Evolutionary conservation across 345 rosid species (phyloP).

Genomic region (Populus davidiana): DNA sequence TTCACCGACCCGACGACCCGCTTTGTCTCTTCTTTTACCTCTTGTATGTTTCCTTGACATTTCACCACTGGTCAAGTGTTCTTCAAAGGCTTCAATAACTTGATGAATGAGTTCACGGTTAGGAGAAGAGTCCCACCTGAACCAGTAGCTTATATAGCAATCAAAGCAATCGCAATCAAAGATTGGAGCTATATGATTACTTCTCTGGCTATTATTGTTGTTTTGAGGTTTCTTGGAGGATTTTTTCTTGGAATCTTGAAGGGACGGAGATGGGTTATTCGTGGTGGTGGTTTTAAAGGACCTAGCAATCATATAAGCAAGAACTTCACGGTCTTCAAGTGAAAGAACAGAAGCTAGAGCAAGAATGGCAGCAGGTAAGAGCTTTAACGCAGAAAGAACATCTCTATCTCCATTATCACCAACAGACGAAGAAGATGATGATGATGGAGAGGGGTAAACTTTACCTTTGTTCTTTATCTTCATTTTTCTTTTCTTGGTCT

Average conservation of each 20-base stretch:
- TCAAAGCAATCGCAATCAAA: constrained; percentile 83
- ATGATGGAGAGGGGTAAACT: constrained; percentile 67
- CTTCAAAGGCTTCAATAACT: constrained; percentile 83
- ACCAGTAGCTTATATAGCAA: constrained; percentile 87
- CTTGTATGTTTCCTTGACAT: constrained; percentile 37
- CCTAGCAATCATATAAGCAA: constrained; percentile 79
- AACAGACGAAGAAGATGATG: constrained; percentile 12
- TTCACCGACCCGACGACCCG: constrained; percentile 25
- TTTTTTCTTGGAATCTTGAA: constrained; percentile 31
- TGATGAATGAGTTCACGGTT: constrained; percentile 79
- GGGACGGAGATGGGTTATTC: constrained; percentile 9
- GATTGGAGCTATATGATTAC: constrained; percentile 39
- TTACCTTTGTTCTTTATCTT: constrained; percentile 86
- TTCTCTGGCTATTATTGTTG: neutral
- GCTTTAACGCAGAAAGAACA: constrained; percentile 49
- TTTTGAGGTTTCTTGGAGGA: constrained; percentile 29
- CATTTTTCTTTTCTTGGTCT: constrained; percentile 26
- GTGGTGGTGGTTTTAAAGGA: constrained; percentile 48
- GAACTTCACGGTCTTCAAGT: constrained; percentile 69
- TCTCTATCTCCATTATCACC: constrained; percentile 6
- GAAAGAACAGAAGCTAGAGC: constrained; percentile 66
- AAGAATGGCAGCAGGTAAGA: constrained; percentile 71
- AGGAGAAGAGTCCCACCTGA: constrained; percentile 83
- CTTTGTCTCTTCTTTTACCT: constrained; percentile 46
- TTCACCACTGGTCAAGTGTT: constrained; percentile 47